These are phyloP conservation scores for Coccomyxa subellipsoidea DNA, from an alignment of 163 green algal genomes.

Conservation along the genomic window DNA sequence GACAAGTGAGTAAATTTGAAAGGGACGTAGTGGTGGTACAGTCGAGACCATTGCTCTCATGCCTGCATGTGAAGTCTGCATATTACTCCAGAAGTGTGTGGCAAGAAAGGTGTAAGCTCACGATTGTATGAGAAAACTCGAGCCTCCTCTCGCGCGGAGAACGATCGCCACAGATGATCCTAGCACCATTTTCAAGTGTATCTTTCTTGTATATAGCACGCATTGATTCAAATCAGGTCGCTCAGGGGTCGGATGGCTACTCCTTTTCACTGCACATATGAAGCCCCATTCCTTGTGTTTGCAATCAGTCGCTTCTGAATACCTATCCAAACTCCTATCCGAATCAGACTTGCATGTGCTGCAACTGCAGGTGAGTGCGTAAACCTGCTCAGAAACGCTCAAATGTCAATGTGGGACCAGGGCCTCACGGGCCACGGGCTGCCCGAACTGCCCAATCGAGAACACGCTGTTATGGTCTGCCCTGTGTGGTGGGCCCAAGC, in stretches of 20 bases:
- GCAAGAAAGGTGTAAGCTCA: slow-evolving; percentile 10
- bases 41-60: too few species aligned
- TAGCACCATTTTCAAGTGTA: slow-evolving; percentile 4
- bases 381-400: background rate
- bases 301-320: too few species aligned
- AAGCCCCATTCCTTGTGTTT: too few species aligned
- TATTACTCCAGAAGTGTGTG: background rate
- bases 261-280: too few species aligned
- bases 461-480: background rate
- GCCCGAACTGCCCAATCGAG: too few species aligned
- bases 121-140: slow-evolving; percentile 43
- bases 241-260: too few species aligned
- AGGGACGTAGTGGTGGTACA: too few species aligned
- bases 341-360: background rate
- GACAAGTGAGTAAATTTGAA: slow-evolving; percentile 7
- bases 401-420: background rate
- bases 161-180: slow-evolving; percentile 19
- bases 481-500: background rate
- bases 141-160: slow-evolving; percentile 28
- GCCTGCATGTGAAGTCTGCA: background rate
- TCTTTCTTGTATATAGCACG: background rate
- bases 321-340: too few species aligned
- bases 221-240: background rate
- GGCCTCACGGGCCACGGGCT: too few species aligned
- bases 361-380: too few species aligned